Evolutionary conservation across 441 rosid genomes (phyloP).

Genomic region (Biscutella laevigata): DNA sequence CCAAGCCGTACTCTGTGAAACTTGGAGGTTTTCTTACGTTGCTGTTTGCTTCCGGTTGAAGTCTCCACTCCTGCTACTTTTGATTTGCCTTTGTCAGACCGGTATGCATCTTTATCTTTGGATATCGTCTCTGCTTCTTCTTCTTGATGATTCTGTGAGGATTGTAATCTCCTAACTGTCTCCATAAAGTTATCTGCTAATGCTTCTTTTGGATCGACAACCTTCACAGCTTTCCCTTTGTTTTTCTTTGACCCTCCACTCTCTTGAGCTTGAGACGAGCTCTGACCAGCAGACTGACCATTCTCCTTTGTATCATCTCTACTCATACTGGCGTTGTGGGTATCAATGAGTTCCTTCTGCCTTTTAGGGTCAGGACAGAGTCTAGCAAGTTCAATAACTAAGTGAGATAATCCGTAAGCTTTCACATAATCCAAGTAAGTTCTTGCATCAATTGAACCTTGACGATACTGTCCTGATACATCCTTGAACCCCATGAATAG

Average conservation of each 20-base stretch:
- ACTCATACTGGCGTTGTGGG: conserved; percentile 41
- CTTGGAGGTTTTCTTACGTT: conserved; percentile 67
- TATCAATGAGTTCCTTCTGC: conserved; percentile 78
- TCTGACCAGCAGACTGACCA: conserved; percentile 27
- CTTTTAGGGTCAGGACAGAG: conserved; percentile 74
- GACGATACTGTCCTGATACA: conserved; percentile 74
- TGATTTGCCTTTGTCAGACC: conserved; percentile 41
- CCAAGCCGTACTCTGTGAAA: conserved; percentile 68
- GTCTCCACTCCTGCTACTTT: conserved; percentile 16
- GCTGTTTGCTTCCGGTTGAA: conserved; percentile 32
- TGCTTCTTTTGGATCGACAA: conserved; percentile 27
- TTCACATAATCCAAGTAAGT: conserved; percentile 55
- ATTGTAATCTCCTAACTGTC: conserved; percentile 51
- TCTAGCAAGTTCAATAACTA: conserved; percentile 73
- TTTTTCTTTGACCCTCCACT: conserved; percentile 39
- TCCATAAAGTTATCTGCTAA: conserved; percentile 52
- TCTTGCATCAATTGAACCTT: conserved; percentile 52
- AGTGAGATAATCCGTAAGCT: conserved; percentile 62
- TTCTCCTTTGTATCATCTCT: conserved; percentile 28
- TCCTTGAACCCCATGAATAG: conserved; percentile 58
- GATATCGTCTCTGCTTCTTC: conserved; percentile 42
- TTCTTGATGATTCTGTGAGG: conserved; percentile 28
- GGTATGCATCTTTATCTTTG: conserved; percentile 65
- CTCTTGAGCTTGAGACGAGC: conserved; percentile 26
- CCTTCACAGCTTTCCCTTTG: conserved; percentile 40